These are phyloP conservation scores for Sanghuangporus weigelae DNA, from an alignment of 1,284 basidiomycete genomes.

Conservation along the genomic window DNA sequence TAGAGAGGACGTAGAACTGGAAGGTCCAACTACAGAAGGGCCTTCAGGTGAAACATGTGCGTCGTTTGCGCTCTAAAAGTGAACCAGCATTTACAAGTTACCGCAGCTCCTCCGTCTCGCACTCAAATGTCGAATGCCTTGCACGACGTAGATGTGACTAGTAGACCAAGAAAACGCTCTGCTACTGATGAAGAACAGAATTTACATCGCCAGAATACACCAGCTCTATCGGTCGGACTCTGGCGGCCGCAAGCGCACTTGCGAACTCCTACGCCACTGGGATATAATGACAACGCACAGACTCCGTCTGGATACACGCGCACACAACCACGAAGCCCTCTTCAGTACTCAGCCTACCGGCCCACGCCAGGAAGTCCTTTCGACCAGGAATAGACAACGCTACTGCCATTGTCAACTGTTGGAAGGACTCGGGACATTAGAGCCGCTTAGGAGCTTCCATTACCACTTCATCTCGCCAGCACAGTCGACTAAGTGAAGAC, in stretches of 20 bases:
- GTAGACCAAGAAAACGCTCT: neutral
- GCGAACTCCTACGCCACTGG: constrained; percentile 2
- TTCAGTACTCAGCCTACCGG: constrained; percentile 5
- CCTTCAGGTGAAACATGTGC: neutral
- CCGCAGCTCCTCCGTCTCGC: neutral
- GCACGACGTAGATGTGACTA: neutral
- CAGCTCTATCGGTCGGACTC: neutral
- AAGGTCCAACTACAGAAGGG: neutral
- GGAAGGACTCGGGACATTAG: neutral
- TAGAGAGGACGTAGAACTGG: neutral
- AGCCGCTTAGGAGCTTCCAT: constrained; percentile 6
- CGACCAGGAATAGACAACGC: neutral
- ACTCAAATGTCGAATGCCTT: neutral
- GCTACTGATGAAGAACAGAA: neutral
- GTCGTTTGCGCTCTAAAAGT: neutral
- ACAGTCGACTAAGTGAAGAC: neutral
- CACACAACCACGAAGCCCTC: neutral
- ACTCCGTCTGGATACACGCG: neutral
- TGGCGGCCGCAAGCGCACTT: constrained; percentile 7
- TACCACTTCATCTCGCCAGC: neutral
- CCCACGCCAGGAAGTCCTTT: neutral
- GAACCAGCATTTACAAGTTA: neutral
- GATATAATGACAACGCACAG: neutral
- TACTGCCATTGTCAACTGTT: neutral
- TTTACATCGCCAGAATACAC: constrained; percentile 1